Evolutionary conservation across 2,329 filamentous ascomycete genomes (phyloP).

Genomic region (Plectosphaerella sp.): DNA sequence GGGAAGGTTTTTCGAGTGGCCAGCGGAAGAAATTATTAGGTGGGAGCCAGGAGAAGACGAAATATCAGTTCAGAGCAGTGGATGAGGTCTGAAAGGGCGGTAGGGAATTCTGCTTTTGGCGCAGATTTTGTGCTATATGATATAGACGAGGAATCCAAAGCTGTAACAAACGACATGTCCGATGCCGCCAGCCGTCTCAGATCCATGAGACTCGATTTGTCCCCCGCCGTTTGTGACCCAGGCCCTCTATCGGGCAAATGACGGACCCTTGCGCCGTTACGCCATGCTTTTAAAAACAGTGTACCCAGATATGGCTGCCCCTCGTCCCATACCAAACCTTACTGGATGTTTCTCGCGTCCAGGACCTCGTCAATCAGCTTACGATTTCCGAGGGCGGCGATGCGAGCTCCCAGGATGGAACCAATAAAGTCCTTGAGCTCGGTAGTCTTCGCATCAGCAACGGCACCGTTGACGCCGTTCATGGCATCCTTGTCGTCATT

Average conservation of each 20-base stretch:
- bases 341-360: constrained; percentile 51
- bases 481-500: constrained; percentile 14
- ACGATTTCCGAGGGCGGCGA: constrained; percentile 40
- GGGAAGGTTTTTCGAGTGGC: too few species aligned
- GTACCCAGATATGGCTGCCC: constrained; percentile 7
- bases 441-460: constrained; percentile 30
- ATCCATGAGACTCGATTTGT: neutral
- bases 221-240: neutral
- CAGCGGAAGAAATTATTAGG: too few species aligned
- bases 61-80: too few species aligned
- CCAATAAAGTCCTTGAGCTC: constrained; percentile 53
- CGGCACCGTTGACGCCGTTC: constrained; percentile 14
- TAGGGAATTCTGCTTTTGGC: constrained; percentile 7
- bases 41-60: too few species aligned
- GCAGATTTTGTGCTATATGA: constrained; percentile 2
- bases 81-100: neutral
- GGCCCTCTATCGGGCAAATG: neutral
- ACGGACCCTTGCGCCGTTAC: constrained; percentile 14
- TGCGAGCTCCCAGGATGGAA: constrained; percentile 44
- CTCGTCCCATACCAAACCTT: constrained; percentile 18
- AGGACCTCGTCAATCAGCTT: constrained; percentile 46
- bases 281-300: constrained; percentile 9
- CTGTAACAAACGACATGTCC: neutral
- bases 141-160: constrained; percentile 2
- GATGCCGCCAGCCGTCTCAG: too few species aligned